Conservation (phyloP, 768 basidiomycete species). For the Leccinellum albellum region DNA sequence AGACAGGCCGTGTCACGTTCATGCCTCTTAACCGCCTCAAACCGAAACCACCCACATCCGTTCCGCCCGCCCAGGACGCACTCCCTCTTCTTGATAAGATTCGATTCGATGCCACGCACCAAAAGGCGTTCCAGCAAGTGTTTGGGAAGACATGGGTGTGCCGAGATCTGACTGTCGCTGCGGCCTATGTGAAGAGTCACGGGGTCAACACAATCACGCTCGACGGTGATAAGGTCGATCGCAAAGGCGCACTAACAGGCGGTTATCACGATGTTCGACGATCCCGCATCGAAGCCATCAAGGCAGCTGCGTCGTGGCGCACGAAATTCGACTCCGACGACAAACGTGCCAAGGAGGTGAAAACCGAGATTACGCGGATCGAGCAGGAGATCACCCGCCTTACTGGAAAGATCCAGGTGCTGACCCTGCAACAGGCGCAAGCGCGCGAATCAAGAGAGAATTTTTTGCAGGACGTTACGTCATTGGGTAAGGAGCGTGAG, state of each 20-base stretch:
- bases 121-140: constrained; percentile 91
- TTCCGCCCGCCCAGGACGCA: constrained; percentile 68
- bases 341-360: constrained; percentile 67
- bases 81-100: constrained; percentile 83
- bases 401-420: constrained; percentile 68
- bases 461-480: constrained; percentile 56
- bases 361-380: constrained; percentile 57
- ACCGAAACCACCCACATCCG: constrained; percentile 56
- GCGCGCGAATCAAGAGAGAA: constrained; percentile 65
- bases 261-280: constrained; percentile 92
- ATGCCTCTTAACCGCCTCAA: constrained; percentile 96
- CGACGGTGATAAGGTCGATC: constrained; percentile 95
- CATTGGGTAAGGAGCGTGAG: constrained; percentile 67
- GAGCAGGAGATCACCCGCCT: constrained; percentile 86
- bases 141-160: constrained; percentile 98
- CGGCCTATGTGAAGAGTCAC: constrained; percentile 92
- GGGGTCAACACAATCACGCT: constrained; percentile 96
- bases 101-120: constrained; percentile 62
- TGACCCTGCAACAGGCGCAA: constrained; percentile 66
- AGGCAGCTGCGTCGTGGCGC: constrained; percentile 71
- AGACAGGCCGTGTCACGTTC: constrained; percentile 93
- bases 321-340: constrained; percentile 65
- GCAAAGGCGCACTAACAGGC: constrained; percentile 93
- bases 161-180: constrained; percentile 85
- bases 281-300: constrained; percentile 86